Evolutionary conservation across 176 grass and related monocot genomes (phyloP), one percentile per base, ranked within the genome.

Genomic region (Musa itinerans): DNA sequence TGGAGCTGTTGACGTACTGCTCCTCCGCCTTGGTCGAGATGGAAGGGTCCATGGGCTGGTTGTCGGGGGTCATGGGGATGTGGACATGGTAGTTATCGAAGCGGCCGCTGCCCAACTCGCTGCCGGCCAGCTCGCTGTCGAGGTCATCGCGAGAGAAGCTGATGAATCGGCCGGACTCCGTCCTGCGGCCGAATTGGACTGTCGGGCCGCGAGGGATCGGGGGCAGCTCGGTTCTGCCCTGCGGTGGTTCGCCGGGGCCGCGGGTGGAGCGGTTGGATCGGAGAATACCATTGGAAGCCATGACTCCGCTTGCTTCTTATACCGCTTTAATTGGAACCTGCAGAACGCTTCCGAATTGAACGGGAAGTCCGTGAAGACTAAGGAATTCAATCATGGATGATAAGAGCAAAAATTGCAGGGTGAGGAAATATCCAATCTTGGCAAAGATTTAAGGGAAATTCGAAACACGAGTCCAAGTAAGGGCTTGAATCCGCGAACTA

Each of bases 111-210:
- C 94, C 90, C 81, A 91, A 89, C 88, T 98, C 90, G 53, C 87
- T 74, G 53, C 90, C 91, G 82, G 88, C 85, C 79, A 91, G 90
- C 86, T 98, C 90, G 50, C 87, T 90, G 66, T 98, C 94, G 1
- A 98, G 88, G 88, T 98, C 94, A 72, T 98, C 94, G 43, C 94
- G 81, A 0, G 94, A 98, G 90, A 93, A 93, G 86, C 88, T 98
- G 86, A 98, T 89, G 90, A 98, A 98, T 1, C 90, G 86, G 1
- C 94, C 94, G 1, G 94, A 98, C 50, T 93, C 90, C 0, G 94
- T 93, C 7, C 94, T 88, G 14, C 87, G 86, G 6, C 94, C 90
- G 34, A 93, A 98, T 21, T 87, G 86, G 15, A 98, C 94, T 11
- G 91, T 93, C 1, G 89, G 87, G 19, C 63, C 85, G 13, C 87